Conservation (phyloP, 306 rosid species). For the Vachellia collinsii region DNA sequence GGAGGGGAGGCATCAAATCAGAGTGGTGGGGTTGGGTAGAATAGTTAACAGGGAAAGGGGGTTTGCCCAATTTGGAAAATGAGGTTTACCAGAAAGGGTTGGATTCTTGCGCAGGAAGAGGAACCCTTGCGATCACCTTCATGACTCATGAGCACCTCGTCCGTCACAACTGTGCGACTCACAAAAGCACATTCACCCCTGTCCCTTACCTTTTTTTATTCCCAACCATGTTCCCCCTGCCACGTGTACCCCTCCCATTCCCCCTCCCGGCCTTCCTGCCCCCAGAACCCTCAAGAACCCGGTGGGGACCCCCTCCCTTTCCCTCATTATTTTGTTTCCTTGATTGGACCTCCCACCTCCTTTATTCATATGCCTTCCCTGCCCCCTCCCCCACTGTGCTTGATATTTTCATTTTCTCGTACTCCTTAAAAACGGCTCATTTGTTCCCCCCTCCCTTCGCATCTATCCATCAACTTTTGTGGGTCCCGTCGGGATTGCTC, state of each 20-base stretch:
- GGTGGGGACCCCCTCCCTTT: conserved; percentile 10
- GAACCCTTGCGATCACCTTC: conserved; percentile 52
- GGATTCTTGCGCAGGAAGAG: no score
- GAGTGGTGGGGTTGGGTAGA: conserved; percentile 32
- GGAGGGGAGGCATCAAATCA: conserved; percentile 38
- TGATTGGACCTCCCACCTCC: conserved; percentile 30
- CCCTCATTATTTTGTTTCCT: conserved; percentile 30
- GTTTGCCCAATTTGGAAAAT: conserved; percentile 62
- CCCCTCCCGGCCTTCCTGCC: not conserved
- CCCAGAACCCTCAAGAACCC: conserved; percentile 4
- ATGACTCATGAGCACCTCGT: no score
- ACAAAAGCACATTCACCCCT: conserved; percentile 8
- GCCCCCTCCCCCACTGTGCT: not conserved
- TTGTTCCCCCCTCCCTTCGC: no score
- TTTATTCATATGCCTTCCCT: conserved; percentile 8
- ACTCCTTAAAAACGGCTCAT: no score
- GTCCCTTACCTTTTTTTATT: not conserved
- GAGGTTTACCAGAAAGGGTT: conserved; percentile 32
- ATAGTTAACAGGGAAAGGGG: conserved; percentile 2
- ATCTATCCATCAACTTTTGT: no score
- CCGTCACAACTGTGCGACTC: conserved; percentile 36
- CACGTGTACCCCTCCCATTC: not conserved
- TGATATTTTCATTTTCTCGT: not conserved
- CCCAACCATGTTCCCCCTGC: not conserved
- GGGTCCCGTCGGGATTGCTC: not conserved